Percentiles rank a stretch among this genome's conserved stretches.
phyloP scores from a whole-genome alignment of 176 grass and related monocot species.

The Cymbopogon citratus region DNA sequence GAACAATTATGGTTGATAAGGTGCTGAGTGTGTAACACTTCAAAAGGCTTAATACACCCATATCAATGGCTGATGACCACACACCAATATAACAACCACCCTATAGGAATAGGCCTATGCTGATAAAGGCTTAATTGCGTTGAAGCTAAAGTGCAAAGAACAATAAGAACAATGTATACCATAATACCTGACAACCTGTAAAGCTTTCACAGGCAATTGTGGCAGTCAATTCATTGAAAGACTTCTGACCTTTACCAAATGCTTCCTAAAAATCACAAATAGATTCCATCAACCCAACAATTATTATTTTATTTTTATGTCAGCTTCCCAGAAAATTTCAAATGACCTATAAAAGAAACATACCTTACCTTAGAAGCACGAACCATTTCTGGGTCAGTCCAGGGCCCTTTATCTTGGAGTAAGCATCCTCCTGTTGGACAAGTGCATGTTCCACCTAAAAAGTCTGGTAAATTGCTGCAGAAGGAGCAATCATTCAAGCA shows the following conservation, averaged over 20 bases:
- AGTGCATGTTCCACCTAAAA: constrained; percentile 77
- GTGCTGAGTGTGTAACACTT: constrained; percentile 12
- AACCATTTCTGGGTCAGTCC: constrained; percentile 56
- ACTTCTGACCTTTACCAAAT: constrained; percentile 42
- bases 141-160: constrained; percentile 2
- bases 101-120: background rate
- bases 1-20: background rate
- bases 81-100: no score
- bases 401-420: constrained; percentile 83
- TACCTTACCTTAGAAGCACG: constrained; percentile 59
- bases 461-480: constrained; percentile 86
- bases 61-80: constrained; percentile 16
- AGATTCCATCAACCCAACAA: constrained; percentile 18
- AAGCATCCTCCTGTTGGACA: constrained; percentile 77
- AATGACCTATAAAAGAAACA: constrained; percentile 26
- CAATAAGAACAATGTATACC: constrained; percentile 9
- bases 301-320: background rate
- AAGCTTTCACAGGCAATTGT: constrained; percentile 21
- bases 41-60: constrained; percentile 15
- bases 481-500: constrained; percentile 21
- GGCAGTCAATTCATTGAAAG: constrained; percentile 19
- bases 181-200: constrained; percentile 9
- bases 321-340: background rate
- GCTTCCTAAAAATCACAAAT: constrained; percentile 42
- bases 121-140: background rate